These are phyloP conservation scores for Drechslerella coelobrocha DNA, from an alignment of 2,329 filamentous ascomycete genomes.

Conservation along the genomic window DNA sequence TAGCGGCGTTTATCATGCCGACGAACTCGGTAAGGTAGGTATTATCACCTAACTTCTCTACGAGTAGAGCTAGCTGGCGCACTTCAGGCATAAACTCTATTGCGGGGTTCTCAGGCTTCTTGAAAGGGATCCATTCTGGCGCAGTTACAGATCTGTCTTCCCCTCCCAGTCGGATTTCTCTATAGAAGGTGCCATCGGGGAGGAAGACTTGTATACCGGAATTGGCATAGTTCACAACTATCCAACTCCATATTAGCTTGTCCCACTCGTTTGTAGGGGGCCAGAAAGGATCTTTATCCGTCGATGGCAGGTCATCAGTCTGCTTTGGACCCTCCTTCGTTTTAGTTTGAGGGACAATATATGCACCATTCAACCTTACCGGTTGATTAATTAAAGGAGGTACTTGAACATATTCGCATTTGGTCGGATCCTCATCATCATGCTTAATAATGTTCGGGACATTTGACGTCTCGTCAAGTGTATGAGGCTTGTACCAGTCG, in stretches of 20 bases:
- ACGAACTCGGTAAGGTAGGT: conserved; percentile 57
- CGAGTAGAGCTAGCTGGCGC: conserved; percentile 56
- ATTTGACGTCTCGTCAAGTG: conserved; percentile 7
- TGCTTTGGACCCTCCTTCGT: conserved; percentile 5
- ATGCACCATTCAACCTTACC: conserved; percentile 58
- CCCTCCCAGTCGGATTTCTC: conserved; percentile 59
- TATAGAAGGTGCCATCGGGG: conserved; percentile 59
- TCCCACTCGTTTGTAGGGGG: conserved; percentile 57
- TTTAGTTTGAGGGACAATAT: conserved; percentile 52
- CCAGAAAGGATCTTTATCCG: conserved; percentile 38
- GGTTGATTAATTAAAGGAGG: conserved; percentile 59
- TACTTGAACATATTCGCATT: conserved; percentile 59
- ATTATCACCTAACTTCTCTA: conserved; percentile 51
- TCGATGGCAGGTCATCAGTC: not conserved
- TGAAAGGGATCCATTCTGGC: conserved; percentile 58
- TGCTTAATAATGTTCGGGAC: conserved; percentile 54
- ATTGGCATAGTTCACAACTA: conserved; percentile 60
- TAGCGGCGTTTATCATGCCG: conserved; percentile 57
- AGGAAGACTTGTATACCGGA: conserved; percentile 60
- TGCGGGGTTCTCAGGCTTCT: conserved; percentile 29
- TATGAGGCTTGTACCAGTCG: conserved; percentile 57
- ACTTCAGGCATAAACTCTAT: not conserved
- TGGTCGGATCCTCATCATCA: conserved; percentile 8
- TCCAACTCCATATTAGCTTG: conserved; percentile 60
- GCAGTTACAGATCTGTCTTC: conserved; percentile 41